These are phyloP conservation scores for Bothriochloa decipiens DNA, from an alignment of 176 grass and related monocot species.

Conservation along the genomic window DNA sequence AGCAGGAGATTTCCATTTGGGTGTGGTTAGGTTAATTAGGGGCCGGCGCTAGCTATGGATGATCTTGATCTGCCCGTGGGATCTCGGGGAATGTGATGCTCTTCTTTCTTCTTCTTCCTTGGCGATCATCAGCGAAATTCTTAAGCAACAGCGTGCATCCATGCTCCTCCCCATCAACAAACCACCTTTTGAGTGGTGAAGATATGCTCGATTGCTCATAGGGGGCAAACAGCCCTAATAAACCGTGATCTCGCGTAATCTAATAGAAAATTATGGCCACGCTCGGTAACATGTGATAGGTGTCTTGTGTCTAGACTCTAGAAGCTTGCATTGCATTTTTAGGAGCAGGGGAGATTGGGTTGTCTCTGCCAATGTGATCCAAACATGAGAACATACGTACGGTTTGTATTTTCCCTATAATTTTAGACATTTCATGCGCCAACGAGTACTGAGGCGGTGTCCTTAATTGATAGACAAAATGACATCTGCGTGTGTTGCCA, in stretches of 20 bases:
- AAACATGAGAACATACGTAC: slow-evolving; percentile 28
- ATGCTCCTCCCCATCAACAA: slow-evolving; percentile 29
- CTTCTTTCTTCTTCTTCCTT: slow-evolving; percentile 6
- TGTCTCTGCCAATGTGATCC: slow-evolving; percentile 19
- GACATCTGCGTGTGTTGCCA: neutral
- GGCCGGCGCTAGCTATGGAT: neutral
- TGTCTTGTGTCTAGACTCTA: neutral
- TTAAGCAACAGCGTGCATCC: neutral
- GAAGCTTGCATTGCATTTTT: slow-evolving; percentile 20
- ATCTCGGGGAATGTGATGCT: slow-evolving; percentile 59
- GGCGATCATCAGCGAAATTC: neutral
- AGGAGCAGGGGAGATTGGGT: slow-evolving; percentile 1
- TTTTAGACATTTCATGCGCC: neutral
- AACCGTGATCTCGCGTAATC: slow-evolving; percentile 52
- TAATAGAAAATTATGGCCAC: slow-evolving; percentile 26
- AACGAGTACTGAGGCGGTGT: neutral
- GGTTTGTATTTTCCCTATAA: slow-evolving; percentile 20
- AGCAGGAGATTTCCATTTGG: slow-evolving; percentile 10
- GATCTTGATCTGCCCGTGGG: slow-evolving; percentile 39
- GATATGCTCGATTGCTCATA: slow-evolving; percentile 8
- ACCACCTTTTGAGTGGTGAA: neutral
- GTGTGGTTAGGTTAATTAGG: slow-evolving; percentile 13
- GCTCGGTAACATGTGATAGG: slow-evolving; percentile 24
- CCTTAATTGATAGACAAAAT: neutral
- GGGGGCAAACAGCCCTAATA: slow-evolving; percentile 27